These are phyloP conservation scores for Arthrobotrys megalospora DNA, from an alignment of 2,329 filamentous ascomycete genomes.

Conservation along the genomic window DNA sequence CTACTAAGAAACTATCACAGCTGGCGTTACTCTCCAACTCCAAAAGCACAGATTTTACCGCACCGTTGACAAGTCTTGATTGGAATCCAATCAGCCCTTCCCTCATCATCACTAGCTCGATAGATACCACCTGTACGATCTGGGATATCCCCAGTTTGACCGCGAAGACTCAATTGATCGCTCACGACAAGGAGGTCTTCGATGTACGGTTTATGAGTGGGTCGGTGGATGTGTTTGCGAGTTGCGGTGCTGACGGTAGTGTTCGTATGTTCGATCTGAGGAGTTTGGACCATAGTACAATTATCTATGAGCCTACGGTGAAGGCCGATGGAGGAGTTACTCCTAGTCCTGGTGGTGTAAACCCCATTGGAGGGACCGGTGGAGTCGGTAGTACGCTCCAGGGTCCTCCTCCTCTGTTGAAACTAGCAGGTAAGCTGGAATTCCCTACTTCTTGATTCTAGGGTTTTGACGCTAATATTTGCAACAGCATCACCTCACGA, in stretches of 20 bases:
- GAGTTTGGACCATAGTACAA: slow-evolving; percentile 96
- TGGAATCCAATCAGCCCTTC: slow-evolving; percentile 99
- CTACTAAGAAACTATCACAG: slow-evolving; percentile 86
- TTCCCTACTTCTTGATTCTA: slow-evolving; percentile 1
- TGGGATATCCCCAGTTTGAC: slow-evolving; percentile 99
- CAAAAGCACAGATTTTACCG: slow-evolving; percentile 97
- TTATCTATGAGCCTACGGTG: slow-evolving; percentile 96
- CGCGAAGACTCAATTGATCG: slow-evolving; percentile 97
- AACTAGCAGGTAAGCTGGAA: slow-evolving; percentile 73
- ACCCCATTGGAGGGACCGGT: slow-evolving; percentile 68
- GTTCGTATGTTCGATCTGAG: slow-evolving; percentile 98
- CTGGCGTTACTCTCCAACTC: slow-evolving; percentile 95
- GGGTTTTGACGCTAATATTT: neutral
- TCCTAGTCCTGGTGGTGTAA: slow-evolving; percentile 68
- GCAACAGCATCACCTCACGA: slow-evolving; percentile 87
- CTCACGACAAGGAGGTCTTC: slow-evolving; percentile 98
- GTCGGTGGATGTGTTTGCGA: slow-evolving; percentile 98
- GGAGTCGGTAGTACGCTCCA: slow-evolving; percentile 77
- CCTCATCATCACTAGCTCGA: slow-evolving; percentile 97
- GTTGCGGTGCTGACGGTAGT: slow-evolving; percentile 96
- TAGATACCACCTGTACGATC: slow-evolving; percentile 98
- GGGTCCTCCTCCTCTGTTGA: slow-evolving; percentile 82
- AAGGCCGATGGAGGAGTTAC: slow-evolving; percentile 73
- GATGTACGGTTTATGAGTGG: slow-evolving; percentile 98
- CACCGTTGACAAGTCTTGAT: slow-evolving; percentile 93